Evolutionary conservation across 2,329 filamentous ascomycete species (phyloP).

Genomic region (Emergomyces orientalis): DNA sequence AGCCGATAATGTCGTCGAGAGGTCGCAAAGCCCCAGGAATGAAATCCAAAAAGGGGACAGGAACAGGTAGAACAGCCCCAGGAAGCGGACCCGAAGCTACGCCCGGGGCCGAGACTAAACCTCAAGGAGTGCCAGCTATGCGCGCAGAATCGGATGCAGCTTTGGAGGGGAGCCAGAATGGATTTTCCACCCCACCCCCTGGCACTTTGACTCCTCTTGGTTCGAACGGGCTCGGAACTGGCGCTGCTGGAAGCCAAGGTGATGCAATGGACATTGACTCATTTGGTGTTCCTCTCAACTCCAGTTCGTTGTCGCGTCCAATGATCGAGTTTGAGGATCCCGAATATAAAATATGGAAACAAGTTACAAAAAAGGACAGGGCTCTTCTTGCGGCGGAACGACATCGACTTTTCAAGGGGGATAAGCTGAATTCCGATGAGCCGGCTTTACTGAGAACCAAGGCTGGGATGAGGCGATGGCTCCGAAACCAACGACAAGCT

Average conservation of each 20-base stretch:
- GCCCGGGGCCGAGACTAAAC: constrained; percentile 42
- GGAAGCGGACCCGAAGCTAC: constrained; percentile 69
- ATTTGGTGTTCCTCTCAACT: constrained; percentile 54
- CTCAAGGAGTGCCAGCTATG: constrained; percentile 41
- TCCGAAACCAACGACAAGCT: constrained; percentile 67
- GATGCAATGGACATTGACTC: constrained; percentile 85
- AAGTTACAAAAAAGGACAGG: constrained; percentile 93
- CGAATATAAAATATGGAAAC: constrained; percentile 97
- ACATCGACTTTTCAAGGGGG: constrained; percentile 73
- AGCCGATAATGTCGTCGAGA: constrained; percentile 95
- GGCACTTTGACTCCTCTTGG: constrained; percentile 69
- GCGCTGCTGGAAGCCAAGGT: constrained; percentile 56
- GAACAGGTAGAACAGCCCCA: constrained; percentile 55
- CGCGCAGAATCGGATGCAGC: constrained; percentile 63
- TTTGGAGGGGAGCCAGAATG: constrained; percentile 68
- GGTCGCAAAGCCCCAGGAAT: constrained; percentile 78
- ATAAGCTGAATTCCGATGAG: constrained; percentile 76
- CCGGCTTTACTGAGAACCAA: constrained; percentile 78
- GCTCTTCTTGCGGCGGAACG: constrained; percentile 78
- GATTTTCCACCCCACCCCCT: constrained; percentile 71
- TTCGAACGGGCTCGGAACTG: constrained; percentile 56
- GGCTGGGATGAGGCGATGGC: constrained; percentile 79
- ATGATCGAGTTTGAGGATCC: constrained; percentile 76
- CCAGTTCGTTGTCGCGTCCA: constrained; percentile 57
- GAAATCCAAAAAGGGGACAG: constrained; percentile 61